phyloP scores from a whole-genome alignment of 2,329 filamentous ascomycete species.

The Stagonosporopsis cucurbitacearum region DNA sequence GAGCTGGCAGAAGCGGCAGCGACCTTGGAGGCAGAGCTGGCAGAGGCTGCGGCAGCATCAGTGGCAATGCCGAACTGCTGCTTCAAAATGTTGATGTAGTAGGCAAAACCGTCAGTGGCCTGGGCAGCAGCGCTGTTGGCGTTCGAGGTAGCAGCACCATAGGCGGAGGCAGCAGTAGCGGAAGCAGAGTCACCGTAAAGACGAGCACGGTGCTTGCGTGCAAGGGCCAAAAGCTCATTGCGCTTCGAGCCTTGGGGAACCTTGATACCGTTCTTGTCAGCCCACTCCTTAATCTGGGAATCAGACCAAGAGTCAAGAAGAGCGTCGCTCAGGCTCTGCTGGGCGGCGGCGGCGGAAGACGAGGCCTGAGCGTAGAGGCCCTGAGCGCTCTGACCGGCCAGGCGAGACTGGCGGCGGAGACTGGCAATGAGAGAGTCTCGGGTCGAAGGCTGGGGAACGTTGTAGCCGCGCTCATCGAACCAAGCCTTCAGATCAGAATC shows the following conservation, averaged over 20 bases:
- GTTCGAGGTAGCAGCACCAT: constrained; percentile 52
- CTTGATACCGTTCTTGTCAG: constrained; percentile 86
- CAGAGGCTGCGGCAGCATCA: constrained; percentile 31
- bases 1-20: constrained; percentile 30
- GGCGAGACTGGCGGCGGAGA: constrained; percentile 87
- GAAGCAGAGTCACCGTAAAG: constrained; percentile 71
- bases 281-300: constrained; percentile 87
- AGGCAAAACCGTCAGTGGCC: constrained; percentile 61
- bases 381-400: constrained; percentile 74
- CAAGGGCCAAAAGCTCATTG: constrained; percentile 87
- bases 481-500: constrained; percentile 93
- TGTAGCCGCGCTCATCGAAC: constrained; percentile 87
- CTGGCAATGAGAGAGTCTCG: constrained; percentile 88
- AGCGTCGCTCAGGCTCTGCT: constrained; percentile 78
- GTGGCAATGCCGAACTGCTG: constrained; percentile 54
- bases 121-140: constrained; percentile 78
- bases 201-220: constrained; percentile 82
- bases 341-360: constrained; percentile 62
- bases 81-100: constrained; percentile 51
- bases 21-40: constrained; percentile 32
- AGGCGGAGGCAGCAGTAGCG: constrained; percentile 62
- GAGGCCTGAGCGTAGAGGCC: constrained; percentile 56
- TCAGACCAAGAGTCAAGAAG: constrained; percentile 92
- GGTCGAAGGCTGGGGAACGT: constrained; percentile 80
- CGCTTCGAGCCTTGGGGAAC: constrained; percentile 91